Conservation (phyloP, 345 rosid genomes). For the Sonneratia caseolaris region DNA sequence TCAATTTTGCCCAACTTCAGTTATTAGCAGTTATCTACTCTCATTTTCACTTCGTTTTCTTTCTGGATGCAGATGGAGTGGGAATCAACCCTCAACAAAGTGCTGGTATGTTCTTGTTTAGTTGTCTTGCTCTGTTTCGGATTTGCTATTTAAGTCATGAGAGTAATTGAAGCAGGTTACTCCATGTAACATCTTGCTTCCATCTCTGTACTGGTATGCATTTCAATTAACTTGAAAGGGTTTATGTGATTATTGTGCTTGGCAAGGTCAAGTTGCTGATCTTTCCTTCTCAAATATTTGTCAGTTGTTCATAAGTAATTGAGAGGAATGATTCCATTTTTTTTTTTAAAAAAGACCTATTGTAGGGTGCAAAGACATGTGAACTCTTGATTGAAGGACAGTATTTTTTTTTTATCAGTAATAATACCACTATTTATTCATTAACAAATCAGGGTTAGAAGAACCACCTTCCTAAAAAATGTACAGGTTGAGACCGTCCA, state of each 20-base stretch:
- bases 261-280: too few species aligned
- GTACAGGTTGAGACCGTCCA: too few species aligned
- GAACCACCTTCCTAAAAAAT: too few species aligned
- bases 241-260: too few species aligned
- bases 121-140: not conserved
- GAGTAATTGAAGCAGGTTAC: not conserved
- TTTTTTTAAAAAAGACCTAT: not conserved
- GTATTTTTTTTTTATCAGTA: not conserved
- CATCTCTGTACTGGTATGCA: not conserved
- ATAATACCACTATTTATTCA: too few species aligned
- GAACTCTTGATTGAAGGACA: not conserved
- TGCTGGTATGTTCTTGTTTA: constrained; percentile 48
- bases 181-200: not conserved
- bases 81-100: constrained; percentile 98
- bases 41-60: not conserved
- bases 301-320: not conserved
- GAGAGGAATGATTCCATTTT: not conserved
- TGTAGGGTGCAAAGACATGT: not conserved
- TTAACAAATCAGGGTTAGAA: too few species aligned
- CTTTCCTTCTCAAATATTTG: not conserved
- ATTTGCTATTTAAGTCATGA: not conserved
- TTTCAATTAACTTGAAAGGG: not conserved
- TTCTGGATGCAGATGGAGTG: constrained; percentile 64
- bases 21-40: too few species aligned
- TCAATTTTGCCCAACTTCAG: not conserved